Conservation (phyloP, 805 yeast genomes). For the Zygosaccharomyces bisporus region DNA sequence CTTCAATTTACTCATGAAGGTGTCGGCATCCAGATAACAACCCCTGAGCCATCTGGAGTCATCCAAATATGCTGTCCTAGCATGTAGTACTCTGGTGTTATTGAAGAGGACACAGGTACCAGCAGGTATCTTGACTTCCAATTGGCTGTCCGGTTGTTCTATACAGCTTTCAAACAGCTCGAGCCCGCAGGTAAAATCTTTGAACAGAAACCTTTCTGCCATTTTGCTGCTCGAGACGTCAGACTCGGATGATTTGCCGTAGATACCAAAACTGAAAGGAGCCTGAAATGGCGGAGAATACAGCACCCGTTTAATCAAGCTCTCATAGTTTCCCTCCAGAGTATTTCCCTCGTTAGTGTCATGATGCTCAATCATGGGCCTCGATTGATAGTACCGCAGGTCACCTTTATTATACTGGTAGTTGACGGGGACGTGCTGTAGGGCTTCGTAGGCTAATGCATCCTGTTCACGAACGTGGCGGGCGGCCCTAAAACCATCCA, state of each 20-base stretch:
- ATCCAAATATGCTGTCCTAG: conserved; percentile 50
- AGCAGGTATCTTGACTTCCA: conserved; percentile 51
- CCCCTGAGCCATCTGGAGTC: conserved; percentile 71
- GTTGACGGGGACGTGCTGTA: conserved; percentile 59
- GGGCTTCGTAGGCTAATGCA: conserved; percentile 59
- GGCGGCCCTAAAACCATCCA: conserved; percentile 68
- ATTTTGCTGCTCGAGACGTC: conserved; percentile 37
- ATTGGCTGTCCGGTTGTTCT: conserved; percentile 50
- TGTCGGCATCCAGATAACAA: conserved; percentile 68
- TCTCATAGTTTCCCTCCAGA: conserved; percentile 29
- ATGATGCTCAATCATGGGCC: conserved; percentile 62
- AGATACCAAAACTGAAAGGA: conserved; percentile 61
- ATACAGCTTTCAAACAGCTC: conserved; percentile 56
- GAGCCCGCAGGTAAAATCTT: conserved; percentile 57
- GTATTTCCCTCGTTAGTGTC: conserved; percentile 36
- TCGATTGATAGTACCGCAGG: conserved; percentile 55
- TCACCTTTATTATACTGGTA: conserved; percentile 63
- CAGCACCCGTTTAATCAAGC: conserved; percentile 52
- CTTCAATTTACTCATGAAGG: conserved; percentile 59
- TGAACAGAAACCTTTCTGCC: conserved; percentile 43
- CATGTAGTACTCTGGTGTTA: conserved; percentile 67
- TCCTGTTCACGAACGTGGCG: conserved; percentile 51
- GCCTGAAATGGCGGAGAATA: conserved; percentile 85
- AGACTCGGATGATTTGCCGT: conserved; percentile 32
- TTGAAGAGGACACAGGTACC: conserved; percentile 64